These are phyloP conservation scores for Phyllostachys edulis DNA, from an alignment of 176 grass and related monocot genomes.

Conservation along the genomic window DNA sequence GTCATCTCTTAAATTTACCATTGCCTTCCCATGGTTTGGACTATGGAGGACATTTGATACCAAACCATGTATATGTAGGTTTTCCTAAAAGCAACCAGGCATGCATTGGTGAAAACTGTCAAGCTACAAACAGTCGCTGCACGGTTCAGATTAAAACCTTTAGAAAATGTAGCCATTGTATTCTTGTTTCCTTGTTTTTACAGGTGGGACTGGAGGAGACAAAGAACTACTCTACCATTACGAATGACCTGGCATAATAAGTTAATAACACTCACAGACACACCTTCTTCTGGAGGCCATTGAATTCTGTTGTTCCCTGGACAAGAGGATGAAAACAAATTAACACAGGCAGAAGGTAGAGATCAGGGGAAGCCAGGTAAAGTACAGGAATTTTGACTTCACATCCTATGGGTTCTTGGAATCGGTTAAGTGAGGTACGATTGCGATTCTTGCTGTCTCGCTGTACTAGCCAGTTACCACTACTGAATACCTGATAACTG, in stretches of 20 bases:
- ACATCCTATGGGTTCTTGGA: not conserved
- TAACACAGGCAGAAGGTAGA: not conserved
- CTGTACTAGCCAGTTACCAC: not conserved
- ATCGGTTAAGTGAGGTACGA: slow-evolving; percentile 6
- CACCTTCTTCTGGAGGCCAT: slow-evolving; percentile 50
- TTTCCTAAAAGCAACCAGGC: not conserved
- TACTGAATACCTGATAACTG: not conserved
- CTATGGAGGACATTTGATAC: not conserved
- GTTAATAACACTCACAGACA: not conserved
- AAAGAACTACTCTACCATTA: slow-evolving; percentile 20
- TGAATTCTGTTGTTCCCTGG: slow-evolving; percentile 49
- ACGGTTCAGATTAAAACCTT: not conserved
- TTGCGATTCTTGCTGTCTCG: not conserved
- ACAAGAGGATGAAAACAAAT: slow-evolving; percentile 20
- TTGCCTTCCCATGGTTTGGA: not conserved
- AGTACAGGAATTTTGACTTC: slow-evolving; percentile 32
- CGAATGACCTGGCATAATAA: slow-evolving; percentile 29
- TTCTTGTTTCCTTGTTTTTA: not conserved
- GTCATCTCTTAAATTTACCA: not conserved
- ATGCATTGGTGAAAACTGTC: not conserved
- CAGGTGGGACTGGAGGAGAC: slow-evolving; percentile 19
- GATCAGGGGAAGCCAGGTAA: slow-evolving; percentile 15
- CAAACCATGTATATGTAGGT: not conserved
- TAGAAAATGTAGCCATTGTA: not conserved
- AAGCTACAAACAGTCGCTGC: not conserved